phyloP scores from a whole-genome alignment of 805 yeast genomes.

The Candida krabiensis region DNA sequence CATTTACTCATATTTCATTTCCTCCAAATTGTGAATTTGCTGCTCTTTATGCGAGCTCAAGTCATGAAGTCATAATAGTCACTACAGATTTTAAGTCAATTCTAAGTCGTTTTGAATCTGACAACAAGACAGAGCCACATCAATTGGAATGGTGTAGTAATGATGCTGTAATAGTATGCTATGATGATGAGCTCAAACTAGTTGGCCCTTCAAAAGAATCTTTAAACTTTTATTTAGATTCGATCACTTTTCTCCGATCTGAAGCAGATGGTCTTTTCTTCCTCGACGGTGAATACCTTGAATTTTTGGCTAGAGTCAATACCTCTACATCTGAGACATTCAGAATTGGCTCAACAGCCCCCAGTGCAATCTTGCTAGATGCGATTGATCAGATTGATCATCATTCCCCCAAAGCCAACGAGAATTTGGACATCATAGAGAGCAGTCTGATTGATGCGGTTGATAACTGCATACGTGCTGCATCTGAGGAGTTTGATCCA shows the following conservation, averaged over 20 bases:
- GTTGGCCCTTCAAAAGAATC: slow-evolving; percentile 69
- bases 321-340: slow-evolving; percentile 59
- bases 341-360: slow-evolving; percentile 78
- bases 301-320: slow-evolving; percentile 65
- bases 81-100: slow-evolving; percentile 46
- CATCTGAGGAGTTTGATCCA: slow-evolving; percentile 74
- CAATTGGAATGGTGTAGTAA: slow-evolving; percentile 81
- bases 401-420: slow-evolving; percentile 80
- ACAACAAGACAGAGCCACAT: slow-evolving; percentile 35
- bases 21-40: slow-evolving; percentile 59
- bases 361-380: slow-evolving; percentile 81
- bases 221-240: slow-evolving; percentile 51
- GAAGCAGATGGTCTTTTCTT: slow-evolving; percentile 72
- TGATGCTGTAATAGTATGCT: slow-evolving; percentile 68
- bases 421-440: slow-evolving; percentile 60
- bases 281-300: slow-evolving; percentile 55
- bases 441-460: slow-evolving; percentile 58
- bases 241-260: slow-evolving; percentile 44
- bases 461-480: slow-evolving; percentile 67
- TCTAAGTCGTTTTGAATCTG: slow-evolving; percentile 44
- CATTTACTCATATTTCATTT: slow-evolving; percentile 17
- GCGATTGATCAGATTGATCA: slow-evolving; percentile 65
- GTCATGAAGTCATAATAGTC: slow-evolving; percentile 48
- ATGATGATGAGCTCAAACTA: slow-evolving; percentile 61
- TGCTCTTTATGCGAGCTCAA: slow-evolving; percentile 43